Evolutionary conservation across 2,329 filamentous ascomycete species (phyloP).

Genomic region (Cryphonectria japonica): DNA sequence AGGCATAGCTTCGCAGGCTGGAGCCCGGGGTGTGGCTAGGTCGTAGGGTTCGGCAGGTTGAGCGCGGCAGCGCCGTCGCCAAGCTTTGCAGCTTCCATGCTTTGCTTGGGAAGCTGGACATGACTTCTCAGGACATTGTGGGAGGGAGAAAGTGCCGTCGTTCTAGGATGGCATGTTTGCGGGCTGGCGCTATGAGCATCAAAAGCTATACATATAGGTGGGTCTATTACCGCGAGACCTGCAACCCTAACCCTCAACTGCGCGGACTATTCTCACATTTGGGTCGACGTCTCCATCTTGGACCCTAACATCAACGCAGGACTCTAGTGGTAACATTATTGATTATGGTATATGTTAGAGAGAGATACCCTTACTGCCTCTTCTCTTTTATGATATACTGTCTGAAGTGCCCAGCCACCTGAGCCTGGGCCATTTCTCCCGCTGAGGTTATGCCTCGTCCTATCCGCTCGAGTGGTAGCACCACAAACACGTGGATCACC

Average conservation of each 20-base stretch:
- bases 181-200: background rate
- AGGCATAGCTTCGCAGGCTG: conserved; percentile 28
- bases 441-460: conserved; percentile 31
- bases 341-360: background rate
- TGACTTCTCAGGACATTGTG: conserved; percentile 36
- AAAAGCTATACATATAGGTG: background rate
- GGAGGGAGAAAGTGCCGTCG: conserved; percentile 18
- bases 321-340: background rate
- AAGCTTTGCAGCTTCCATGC: conserved; percentile 38
- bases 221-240: conserved; percentile 15
- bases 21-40: conserved; percentile 10
- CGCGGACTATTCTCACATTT: background rate
- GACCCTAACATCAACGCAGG: background rate
- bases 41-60: conserved; percentile 15
- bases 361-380: background rate
- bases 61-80: conserved; percentile 29
- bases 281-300: background rate
- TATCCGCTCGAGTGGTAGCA: conserved; percentile 49
- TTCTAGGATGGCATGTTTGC: conserved; percentile 33
- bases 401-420: conserved; percentile 33
- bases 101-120: conserved; percentile 46
- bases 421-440: conserved; percentile 17
- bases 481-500: conserved; percentile 57
- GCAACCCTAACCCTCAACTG: conserved; percentile 21
- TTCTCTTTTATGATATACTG: conserved; percentile 33